Base-by-base conservation (phyloP, 208 protist genomes). In the Leishmania mexicana region DNA sequence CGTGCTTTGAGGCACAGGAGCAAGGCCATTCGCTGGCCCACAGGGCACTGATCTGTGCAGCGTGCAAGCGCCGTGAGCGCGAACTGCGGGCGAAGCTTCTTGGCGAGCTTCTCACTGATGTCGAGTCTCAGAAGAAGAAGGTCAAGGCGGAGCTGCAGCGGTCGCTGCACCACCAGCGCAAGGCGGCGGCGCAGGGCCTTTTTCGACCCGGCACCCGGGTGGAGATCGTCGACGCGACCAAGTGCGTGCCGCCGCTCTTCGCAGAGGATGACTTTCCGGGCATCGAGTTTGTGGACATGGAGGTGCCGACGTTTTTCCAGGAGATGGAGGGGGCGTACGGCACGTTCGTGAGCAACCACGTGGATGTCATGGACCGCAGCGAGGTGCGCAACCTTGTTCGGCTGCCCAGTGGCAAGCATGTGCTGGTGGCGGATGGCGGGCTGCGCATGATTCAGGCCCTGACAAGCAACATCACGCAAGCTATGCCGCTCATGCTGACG, bases 371-470 rank as follows among this genome's bases (percentile, higher is more conserved):
- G 81, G 93, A 98, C 81, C 88, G 87, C 68, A 90, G 86, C 73
- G 95, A 98, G 87, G 80, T 98, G 73, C 90, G 91, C 76, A 96
- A 92, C 78, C 89, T 98, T 35, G 92, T 98, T 28, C 88, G 95
- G 13, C 86, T 98, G 53, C 89, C 91, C 5, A 89, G 91, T 72
- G 93, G 93, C 45, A 81, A 87, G 28, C 93, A 98, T 84, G 92
- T 98, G 7, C 83, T 98, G 78, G 92, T 98, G 21, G 88, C 91
- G 17, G 95, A 98, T 75, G 92, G 95, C 60, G 95, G 95, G 72
- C 83, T 98, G 51, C 86, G 88, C 53, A 88, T 96, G 74, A 94
- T 98, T 24, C 90, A 93, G 60, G 90, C 92, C 0, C 78, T 95
- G 24, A 94, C 90, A 8, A 89, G 76, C 54, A 64, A 76, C 35